Evolutionary conservation across 2,329 filamentous ascomycete genomes (phyloP), one percentile per base, ranked within the genome.

Genomic region (Drechmeria coniospora): DNA sequence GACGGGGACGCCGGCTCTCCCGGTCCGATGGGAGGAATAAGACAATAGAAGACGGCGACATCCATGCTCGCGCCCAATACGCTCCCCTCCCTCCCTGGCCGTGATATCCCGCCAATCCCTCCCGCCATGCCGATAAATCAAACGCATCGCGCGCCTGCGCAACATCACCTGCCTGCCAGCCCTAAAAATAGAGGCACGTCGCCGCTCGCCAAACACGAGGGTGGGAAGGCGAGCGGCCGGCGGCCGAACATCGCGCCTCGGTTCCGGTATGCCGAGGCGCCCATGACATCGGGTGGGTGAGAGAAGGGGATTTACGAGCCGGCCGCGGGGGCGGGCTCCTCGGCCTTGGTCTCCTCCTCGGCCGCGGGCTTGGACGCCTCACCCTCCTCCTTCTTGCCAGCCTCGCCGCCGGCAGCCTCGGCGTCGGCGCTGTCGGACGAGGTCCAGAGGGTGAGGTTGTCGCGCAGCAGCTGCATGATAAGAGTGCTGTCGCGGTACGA

Each of bases 401-500:
- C 56, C 33, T 63, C 59, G 45, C 68, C 59, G 45, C 68, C 59
- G 39, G 74, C 62, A 40, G 55, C 63, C 59, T 87, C 81, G 35
- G 69, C 66, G 58, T 93, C 87, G 47, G 67, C 75, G 46, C 72
- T 81, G 55, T 93, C 86, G 34, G 84, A 92, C 44, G 86, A 94
- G 46, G 86, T 94, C 86, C 86, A 94, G 59, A 94, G 79, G 42
- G 86, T 94, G 38, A 95, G 71, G 72, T 94, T 95, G 68, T 94
- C 87, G 54, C 87, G 82, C 57, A 95, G 79, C 38, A 95, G 73
- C 71, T 95, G 87, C 87, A 94, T 95, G 69, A 95, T 94, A 48
- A 95, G 74, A 34, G 87, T 95, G 74, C 84, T 93, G 65, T 95
- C 87, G 53, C 86, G 82, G 79, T 95, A 94, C 35, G 83, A 92